These are phyloP conservation scores for Stentor coeruleus DNA, from an alignment of 73 alveolate genomes.

Conservation along the genomic window DNA sequence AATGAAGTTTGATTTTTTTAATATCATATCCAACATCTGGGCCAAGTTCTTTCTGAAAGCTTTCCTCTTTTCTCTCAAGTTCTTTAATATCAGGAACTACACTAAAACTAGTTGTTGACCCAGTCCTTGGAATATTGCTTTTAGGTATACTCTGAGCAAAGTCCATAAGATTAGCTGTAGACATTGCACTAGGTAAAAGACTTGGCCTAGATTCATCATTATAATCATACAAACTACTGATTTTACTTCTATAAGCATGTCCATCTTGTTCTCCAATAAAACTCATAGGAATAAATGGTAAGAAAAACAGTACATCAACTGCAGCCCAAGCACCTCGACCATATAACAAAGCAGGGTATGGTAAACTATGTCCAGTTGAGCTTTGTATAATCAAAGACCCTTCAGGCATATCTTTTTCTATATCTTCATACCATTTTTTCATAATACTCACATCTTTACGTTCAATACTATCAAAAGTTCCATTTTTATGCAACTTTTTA, in stretches of 20 bases:
- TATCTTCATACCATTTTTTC: conserved; percentile 73
- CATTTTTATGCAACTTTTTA: conserved; percentile 89
- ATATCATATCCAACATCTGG: conserved; percentile 89
- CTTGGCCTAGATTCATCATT: conserved; percentile 35
- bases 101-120: conserved; percentile 52
- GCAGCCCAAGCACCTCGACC: conserved; percentile 96
- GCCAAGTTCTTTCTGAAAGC: conserved; percentile 62
- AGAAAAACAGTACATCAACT: conserved; percentile 87
- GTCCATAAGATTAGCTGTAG: neutral
- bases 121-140: conserved; percentile 30
- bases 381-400: conserved; percentile 87
- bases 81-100: conserved; percentile 45
- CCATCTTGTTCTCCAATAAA: conserved; percentile 95
- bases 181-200: conserved; percentile 23
- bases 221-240: conserved; percentile 44
- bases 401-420: conserved; percentile 69
- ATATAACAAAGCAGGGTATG: conserved; percentile 88
- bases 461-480: conserved; percentile 40
- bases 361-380: conserved; percentile 88
- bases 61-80: conserved; percentile 50
- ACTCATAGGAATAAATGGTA: conserved; percentile 96
- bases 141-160: neutral
- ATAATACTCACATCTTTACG: conserved; percentile 43
- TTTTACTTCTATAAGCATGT: conserved; percentile 61
- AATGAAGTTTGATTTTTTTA: conserved; percentile 81